Percentiles rank a stretch among this genome's conserved stretches.
These are phyloP conservation scores for Kwoniella bestiolae DNA, from an alignment of 768 basidiomycete genomes.

Conservation along the genomic window DNA sequence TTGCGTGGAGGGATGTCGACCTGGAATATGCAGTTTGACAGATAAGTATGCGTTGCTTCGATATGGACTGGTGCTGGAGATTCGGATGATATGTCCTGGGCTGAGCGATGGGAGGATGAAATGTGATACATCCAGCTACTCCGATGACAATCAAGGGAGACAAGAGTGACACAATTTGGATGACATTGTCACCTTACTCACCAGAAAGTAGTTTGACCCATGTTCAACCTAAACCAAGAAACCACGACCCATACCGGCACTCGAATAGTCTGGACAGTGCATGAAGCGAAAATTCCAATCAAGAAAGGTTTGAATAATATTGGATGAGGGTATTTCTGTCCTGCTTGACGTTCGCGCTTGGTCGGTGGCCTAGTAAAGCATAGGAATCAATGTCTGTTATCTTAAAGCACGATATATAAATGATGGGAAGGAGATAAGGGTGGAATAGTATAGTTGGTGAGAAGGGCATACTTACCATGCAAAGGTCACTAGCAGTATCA, in stretches of 20 bases:
- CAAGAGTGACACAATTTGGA: too few relatives aligned
- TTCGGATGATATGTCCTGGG: too few relatives aligned
- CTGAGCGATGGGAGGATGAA: not conserved
- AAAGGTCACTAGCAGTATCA: constrained; percentile 48
- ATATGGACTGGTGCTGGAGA: too few relatives aligned
- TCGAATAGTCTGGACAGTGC: constrained; percentile 48
- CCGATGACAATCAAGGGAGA: too few relatives aligned
- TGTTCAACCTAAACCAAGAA: constrained; percentile 23
- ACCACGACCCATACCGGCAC: constrained; percentile 46
- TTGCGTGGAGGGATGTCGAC: constrained; percentile 49
- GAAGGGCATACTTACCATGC: constrained; percentile 56
- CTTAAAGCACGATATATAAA: too few relatives aligned
- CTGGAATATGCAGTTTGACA: constrained; percentile 10
- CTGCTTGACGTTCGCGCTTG: constrained; percentile 41
- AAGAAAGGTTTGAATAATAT: constrained; percentile 48
- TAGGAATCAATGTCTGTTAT: too few relatives aligned
- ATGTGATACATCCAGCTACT: too few relatives aligned
- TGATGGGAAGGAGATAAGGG: too few relatives aligned
- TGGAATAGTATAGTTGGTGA: too few relatives aligned
- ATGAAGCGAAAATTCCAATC: constrained; percentile 52
- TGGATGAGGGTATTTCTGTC: constrained; percentile 52
- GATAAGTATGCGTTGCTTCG: not conserved
- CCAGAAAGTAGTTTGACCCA: constrained; percentile 28
- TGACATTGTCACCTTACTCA: constrained; percentile 16
- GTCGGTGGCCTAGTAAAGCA: constrained; percentile 57